Base-by-base conservation (phyloP, 2,329 filamentous ascomycete genomes). In the Spiromastix sp. region DNA sequence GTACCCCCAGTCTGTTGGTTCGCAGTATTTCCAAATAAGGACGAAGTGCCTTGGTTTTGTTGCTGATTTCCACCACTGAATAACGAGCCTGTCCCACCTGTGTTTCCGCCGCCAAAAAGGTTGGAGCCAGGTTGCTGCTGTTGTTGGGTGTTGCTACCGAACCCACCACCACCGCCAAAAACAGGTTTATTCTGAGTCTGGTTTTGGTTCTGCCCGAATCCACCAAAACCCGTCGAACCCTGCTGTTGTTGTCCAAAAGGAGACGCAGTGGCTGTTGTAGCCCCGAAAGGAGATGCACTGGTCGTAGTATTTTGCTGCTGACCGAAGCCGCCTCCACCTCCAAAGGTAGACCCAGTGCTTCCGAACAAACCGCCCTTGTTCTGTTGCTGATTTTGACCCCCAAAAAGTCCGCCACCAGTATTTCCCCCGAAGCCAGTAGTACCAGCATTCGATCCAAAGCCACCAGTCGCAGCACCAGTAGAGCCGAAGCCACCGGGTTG, bases 201-300 rank as follows among this genome's bases (percentile, higher is more conserved):
- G 21, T 54, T 56, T 43, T 62, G 57, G 35, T 49, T 52, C 34
- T 56, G 52, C 13, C 63, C 63, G 38, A 66, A 65, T 2, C 54
- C 49, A 22, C 64, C 64, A 47, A 70, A 67, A 19, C 50, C 59
- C 36, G 55, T 49, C n/a, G 56, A 52, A 18, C 47, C 54, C 34
- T 39, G 41, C 34, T 49, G 49, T 36, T 53, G 56, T 39, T 56
- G 51, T 38, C 69, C 70, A 42, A 73, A 73, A 3, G 63, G 47
- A 10, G 55, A 52, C 5, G 55, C 56, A 16, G 62, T 59, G 8
- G 56, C 54, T 15, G 54, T 51, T 27, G 55, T 56, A 18, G 43
- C 44, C n/a, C 63, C 62, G 41, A 65, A 64, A 5, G 57, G 53
- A 22, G 55, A 57, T n/a, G 57, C 43, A 34, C 55, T 46, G 30